Base-by-base conservation (phyloP, 2,329 filamentous ascomycete species). In the Phyllosticta ampelicida region DNA sequence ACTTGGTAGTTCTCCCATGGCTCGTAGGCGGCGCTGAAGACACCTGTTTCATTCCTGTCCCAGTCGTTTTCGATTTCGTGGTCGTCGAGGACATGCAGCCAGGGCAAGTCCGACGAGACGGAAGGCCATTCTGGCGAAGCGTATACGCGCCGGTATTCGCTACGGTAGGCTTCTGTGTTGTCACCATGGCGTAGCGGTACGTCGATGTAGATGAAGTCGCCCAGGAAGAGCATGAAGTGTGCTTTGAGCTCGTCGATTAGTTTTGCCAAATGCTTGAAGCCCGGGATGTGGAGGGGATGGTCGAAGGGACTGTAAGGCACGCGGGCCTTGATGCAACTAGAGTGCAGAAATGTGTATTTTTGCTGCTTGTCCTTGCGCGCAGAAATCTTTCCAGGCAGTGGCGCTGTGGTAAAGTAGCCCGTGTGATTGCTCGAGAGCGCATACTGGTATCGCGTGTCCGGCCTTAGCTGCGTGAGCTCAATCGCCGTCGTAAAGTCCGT, bases 1-100 rank as follows among this genome's bases (percentile, higher is more conserved):
- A 85, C 86, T 62, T 99, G 92, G 68, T 99, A 99, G 67, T 90
- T 83, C 53, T 85, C 77, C 77, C 88, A 99, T 0, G 92, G 89
- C 61, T 95, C 90, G 51, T 88, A 83, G 4, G 92, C 91, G 0
- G 86, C 82, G 2, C 80, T 73, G 68, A 92, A 96, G 0, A 95
- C 81, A 5, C 89, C 88, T 0, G 89, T 90, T 13, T 82, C 86
- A 68, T 92, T 94, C 18, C 81, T 78, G 60, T 86, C 84, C 90
- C 91, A 97, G 73, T 97, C 94, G 65, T 99, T 97, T 5, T 82
- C 82, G 61, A 99, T 96, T 69, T 99, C 94, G 67, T 99, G 94
- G 69, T 99, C 94, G 68, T 99, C 94, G 6, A 96, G 81, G 1
- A 95, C 91, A 67, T 99, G 94, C 51, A 97, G 89, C 94, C 94